Evolutionary conservation across 163 green algal species (phyloP).

Genomic region (Scenedesmus sp.): DNA sequence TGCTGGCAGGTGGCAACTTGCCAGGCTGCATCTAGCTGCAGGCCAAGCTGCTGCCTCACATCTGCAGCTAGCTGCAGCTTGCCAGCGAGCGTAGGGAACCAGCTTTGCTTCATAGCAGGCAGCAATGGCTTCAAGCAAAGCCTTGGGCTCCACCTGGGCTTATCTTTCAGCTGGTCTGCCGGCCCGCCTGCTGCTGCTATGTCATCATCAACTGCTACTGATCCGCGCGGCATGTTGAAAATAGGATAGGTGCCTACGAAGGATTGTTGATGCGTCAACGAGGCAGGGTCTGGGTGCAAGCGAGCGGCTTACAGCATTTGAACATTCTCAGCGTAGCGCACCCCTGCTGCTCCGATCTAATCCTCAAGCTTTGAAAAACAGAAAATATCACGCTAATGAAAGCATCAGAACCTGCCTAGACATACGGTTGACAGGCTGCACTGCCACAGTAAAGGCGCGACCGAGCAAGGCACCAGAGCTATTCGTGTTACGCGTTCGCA

Average conservation of each 20-base stretch:
- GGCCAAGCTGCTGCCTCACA: constrained; percentile 9
- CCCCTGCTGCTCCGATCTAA: not conserved
- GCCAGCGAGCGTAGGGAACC: not conserved
- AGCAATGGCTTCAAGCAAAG: not conserved
- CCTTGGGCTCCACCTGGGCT: not conserved
- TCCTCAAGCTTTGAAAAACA: not conserved
- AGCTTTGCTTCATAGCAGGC: not conserved
- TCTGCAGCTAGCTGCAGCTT: constrained; percentile 5
- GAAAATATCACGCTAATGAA: not conserved
- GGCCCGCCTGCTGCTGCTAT: not conserved
- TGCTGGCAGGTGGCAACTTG: not conserved
- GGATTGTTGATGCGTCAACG: not conserved
- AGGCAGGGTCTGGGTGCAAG: not conserved
- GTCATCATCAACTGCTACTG: not conserved
- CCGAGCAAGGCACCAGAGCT: too few species aligned
- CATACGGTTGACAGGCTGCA: not conserved
- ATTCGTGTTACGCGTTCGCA: too few species aligned
- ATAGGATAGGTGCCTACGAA: not conserved
- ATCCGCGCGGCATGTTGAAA: not conserved
- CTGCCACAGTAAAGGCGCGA: not conserved
- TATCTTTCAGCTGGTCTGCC: not conserved
- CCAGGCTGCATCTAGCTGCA: constrained; percentile 12
- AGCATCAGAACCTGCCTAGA: not conserved
- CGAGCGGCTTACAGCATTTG: not conserved
- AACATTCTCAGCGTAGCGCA: not conserved